A percentile compares a stretch with the other conserved stretches of the same genome.
Conservation (phyloP, 2,329 filamentous ascomycete species). For the Rugonectria rugulosa region DNA sequence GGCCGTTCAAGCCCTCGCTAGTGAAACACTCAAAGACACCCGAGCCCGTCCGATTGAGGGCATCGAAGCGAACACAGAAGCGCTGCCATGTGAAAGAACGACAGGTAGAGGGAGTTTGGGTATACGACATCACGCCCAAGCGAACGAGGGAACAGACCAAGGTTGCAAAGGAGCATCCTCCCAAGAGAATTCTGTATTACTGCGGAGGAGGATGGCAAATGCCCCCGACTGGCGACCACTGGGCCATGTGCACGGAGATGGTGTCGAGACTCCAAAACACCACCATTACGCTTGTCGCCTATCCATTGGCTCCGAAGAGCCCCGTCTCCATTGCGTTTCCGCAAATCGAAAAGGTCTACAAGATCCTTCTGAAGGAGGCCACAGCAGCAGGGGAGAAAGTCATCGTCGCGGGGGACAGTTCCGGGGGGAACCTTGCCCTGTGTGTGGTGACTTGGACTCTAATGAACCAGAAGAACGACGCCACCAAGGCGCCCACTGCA, state of each 20-base stretch:
- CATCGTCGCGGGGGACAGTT: conserved; percentile 61
- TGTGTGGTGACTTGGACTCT: conserved; percentile 44
- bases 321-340: conserved; percentile 58
- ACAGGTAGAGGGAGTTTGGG: conserved; percentile 36
- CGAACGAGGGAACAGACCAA: neutral
- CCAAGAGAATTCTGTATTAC: conserved; percentile 58
- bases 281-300: conserved; percentile 56
- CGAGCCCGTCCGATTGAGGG: conserved; percentile 24
- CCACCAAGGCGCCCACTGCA: conserved; percentile 43
- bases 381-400: conserved; percentile 48
- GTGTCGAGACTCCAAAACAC: conserved; percentile 49
- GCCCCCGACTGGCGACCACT: conserved; percentile 59
- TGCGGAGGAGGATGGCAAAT: conserved; percentile 63
- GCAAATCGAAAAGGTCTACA: conserved; percentile 54
- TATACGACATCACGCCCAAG: conserved; percentile 31
- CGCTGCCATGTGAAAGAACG: conserved; percentile 29
- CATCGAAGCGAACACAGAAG: conserved; percentile 10
- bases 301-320: conserved; percentile 61
- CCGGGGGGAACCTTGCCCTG: conserved; percentile 62
- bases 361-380: conserved; percentile 48
- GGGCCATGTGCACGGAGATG: conserved; percentile 57
- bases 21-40: conserved; percentile 11
- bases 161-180: conserved; percentile 25
- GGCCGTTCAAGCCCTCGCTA: conserved; percentile 22
- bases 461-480: conserved; percentile 33